phyloP scores from a whole-genome alignment of 371 early-diverging fungal species.

The Mucor saturninus region DNA sequence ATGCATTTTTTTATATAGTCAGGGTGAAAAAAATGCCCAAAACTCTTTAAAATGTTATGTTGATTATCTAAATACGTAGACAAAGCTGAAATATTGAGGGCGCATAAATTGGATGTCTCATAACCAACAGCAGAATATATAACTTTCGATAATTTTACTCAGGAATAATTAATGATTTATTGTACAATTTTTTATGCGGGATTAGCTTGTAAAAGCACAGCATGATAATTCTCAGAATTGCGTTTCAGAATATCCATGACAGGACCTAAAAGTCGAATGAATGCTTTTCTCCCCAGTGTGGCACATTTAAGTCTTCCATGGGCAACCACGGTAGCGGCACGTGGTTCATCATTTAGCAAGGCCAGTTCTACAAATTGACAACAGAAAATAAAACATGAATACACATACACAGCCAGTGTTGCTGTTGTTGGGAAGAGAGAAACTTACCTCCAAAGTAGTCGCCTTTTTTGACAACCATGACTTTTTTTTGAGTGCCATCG shows the following conservation, averaged over 20 bases:
- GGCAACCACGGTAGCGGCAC: slow-evolving; percentile 92
- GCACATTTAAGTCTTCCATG: slow-evolving; percentile 90
- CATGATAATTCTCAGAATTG: slow-evolving; percentile 82
- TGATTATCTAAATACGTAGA: neutral
- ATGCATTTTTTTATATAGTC: too few relatives aligned
- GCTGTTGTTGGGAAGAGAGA: too few relatives aligned
- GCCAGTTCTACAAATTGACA: slow-evolving; percentile 66
- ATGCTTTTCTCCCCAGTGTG: slow-evolving; percentile 89
- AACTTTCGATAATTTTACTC: too few relatives aligned
- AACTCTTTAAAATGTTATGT: too few relatives aligned
- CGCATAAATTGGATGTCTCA: neutral
- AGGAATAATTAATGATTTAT: too few relatives aligned
- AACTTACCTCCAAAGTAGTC: slow-evolving; percentile 91
- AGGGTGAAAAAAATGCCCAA: too few relatives aligned
- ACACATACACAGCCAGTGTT: neutral
- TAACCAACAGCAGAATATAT: too few relatives aligned
- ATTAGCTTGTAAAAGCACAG: slow-evolving; percentile 31
- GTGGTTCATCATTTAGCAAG: slow-evolving; percentile 87
- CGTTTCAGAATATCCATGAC: slow-evolving; percentile 87
- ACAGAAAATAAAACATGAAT: neutral
- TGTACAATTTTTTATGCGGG: neutral
- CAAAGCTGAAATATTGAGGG: neutral
- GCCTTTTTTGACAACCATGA: slow-evolving; percentile 82
- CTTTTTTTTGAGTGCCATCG: slow-evolving; percentile 76
- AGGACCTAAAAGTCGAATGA: slow-evolving; percentile 92